phyloP scores from a whole-genome alignment of 371 early-diverging fungal genomes.

The Batkoa obscura region DNA sequence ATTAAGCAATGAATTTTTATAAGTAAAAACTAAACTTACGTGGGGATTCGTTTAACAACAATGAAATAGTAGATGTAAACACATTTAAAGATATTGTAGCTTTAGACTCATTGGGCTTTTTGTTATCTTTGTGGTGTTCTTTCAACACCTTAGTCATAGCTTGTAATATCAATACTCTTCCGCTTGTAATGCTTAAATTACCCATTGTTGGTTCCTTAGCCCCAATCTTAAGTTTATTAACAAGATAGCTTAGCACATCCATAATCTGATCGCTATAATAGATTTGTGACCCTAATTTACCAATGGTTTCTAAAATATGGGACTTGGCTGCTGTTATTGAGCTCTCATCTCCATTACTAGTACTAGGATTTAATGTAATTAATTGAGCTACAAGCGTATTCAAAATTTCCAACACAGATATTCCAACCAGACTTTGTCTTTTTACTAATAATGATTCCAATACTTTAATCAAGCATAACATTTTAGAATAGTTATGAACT shows the following conservation, averaged over 20 bases:
- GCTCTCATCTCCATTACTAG: not conserved
- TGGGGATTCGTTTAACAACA: slow-evolving; percentile 18
- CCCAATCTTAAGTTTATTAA: slow-evolving; percentile 32
- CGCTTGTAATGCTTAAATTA: slow-evolving; percentile 18
- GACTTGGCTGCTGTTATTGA: not conserved
- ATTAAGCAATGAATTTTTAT: not conserved
- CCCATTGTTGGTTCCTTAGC: slow-evolving; percentile 15
- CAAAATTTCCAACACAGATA: slow-evolving; percentile 65
- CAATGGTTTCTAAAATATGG: slow-evolving; percentile 11
- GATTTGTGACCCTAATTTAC: slow-evolving; percentile 53
- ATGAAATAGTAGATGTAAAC: slow-evolving; percentile 20
- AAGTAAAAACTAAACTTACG: slow-evolving; percentile 11
- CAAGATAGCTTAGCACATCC: slow-evolving; percentile 55
- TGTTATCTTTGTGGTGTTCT: slow-evolving; percentile 15
- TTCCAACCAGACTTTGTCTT: slow-evolving; percentile 38
- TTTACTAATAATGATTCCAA: slow-evolving; percentile 30
- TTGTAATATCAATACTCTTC: slow-evolving; percentile 19
- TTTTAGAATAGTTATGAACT: slow-evolving; percentile 19
- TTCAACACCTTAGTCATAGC: slow-evolving; percentile 15
- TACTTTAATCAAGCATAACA: slow-evolving; percentile 28
- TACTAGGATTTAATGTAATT: slow-evolving; percentile 15
- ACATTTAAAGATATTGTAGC: slow-evolving; percentile 15
- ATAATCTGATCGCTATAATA: slow-evolving; percentile 68
- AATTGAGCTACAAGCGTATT: slow-evolving; percentile 42
- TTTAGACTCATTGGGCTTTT: slow-evolving; percentile 10